A percentile compares a stretch with the other conserved stretches of the same genome.
Evolutionary conservation across 1,284 basidiomycete species (phyloP).

Genomic region (Coniferiporia weirii): DNA sequence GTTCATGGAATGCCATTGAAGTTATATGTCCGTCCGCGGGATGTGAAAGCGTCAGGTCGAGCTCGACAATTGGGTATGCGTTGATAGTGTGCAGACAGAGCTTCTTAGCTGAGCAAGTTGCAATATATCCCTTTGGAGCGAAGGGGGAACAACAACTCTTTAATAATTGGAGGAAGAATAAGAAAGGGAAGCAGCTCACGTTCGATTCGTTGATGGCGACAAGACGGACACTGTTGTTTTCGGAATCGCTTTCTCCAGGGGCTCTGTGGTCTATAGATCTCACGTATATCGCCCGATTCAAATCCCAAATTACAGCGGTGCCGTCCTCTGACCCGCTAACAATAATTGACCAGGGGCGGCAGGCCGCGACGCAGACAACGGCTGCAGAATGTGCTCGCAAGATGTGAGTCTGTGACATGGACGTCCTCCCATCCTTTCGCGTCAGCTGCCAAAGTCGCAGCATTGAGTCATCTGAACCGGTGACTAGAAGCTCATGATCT

Average conservation of each 20-base stretch:
- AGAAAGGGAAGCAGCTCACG: slow-evolving; percentile 39
- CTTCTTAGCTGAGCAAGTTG: slow-evolving; percentile 66
- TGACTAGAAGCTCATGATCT: slow-evolving; percentile 65
- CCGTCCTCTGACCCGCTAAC: slow-evolving; percentile 85
- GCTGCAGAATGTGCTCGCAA: slow-evolving; percentile 72
- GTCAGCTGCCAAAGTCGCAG: slow-evolving; percentile 74
- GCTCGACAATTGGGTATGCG: slow-evolving; percentile 59
- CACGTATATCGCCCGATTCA: slow-evolving; percentile 77
- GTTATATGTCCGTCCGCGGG: slow-evolving; percentile 39
- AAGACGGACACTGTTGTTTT: slow-evolving; percentile 50
- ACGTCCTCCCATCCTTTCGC: slow-evolving; percentile 28
- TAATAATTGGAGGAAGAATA: not conserved
- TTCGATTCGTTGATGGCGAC: slow-evolving; percentile 83
- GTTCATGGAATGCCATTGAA: slow-evolving; percentile 73
- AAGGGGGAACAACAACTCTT: not conserved
- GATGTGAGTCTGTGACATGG: slow-evolving; percentile 57
- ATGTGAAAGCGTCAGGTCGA: slow-evolving; percentile 49
- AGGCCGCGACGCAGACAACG: slow-evolving; percentile 70
- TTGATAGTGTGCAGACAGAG: slow-evolving; percentile 82
- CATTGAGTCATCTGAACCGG: slow-evolving; percentile 71
- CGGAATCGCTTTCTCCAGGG: slow-evolving; percentile 33
- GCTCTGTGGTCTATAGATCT: slow-evolving; percentile 62
- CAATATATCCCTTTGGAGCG: slow-evolving; percentile 65
- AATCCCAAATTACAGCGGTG: slow-evolving; percentile 86
- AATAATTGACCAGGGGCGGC: slow-evolving; percentile 76